phyloP scores from a whole-genome alignment of 1,139 yeast genomes.

The Sugiyamaella novakii region DNA sequence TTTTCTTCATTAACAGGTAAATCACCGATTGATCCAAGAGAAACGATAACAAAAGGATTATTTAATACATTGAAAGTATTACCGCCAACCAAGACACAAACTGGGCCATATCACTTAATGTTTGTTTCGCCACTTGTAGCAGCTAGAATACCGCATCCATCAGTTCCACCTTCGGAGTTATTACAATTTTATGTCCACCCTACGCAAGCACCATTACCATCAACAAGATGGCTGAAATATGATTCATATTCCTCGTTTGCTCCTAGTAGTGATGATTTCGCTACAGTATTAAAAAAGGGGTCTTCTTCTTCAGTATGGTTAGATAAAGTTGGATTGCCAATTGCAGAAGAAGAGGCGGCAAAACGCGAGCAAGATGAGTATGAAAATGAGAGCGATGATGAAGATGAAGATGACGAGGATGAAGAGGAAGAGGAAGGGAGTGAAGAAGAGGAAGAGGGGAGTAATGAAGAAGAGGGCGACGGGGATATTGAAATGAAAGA shows the following conservation, averaged over 20 bases:
- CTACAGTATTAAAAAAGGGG: constrained; percentile 62
- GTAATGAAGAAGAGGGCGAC: constrained; percentile 20
- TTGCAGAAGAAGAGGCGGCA: constrained; percentile 33
- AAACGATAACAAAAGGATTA: constrained; percentile 60
- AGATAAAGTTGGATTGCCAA: constrained; percentile 65
- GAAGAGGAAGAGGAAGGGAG: constrained; percentile 24
- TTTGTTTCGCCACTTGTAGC: constrained; percentile 51
- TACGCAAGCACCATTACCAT: constrained; percentile 78
- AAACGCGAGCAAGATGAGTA: constrained; percentile 24
- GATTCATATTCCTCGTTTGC: constrained; percentile 73
- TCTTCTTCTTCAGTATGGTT: constrained; percentile 76
- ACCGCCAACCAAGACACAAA: constrained; percentile 47
- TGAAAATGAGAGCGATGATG: constrained; percentile 24
- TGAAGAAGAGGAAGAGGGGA: constrained; percentile 22
- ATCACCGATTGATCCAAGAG: constrained; percentile 68
- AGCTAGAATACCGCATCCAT: constrained; percentile 61
- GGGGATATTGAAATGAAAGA: constrained; percentile 24
- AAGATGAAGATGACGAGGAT: constrained; percentile 22
- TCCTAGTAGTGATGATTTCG: constrained; percentile 72
- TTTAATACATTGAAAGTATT: constrained; percentile 60
- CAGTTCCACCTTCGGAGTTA: constrained; percentile 65
- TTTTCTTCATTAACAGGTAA: constrained; percentile 67
- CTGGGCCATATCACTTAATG: constrained; percentile 50
- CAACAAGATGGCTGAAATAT: constrained; percentile 78
- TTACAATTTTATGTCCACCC: constrained; percentile 79